Evolutionary conservation across 768 basidiomycete species (phyloP), one percentile per base, ranked within the genome.

Genomic region (Leccinum uliginosum): DNA sequence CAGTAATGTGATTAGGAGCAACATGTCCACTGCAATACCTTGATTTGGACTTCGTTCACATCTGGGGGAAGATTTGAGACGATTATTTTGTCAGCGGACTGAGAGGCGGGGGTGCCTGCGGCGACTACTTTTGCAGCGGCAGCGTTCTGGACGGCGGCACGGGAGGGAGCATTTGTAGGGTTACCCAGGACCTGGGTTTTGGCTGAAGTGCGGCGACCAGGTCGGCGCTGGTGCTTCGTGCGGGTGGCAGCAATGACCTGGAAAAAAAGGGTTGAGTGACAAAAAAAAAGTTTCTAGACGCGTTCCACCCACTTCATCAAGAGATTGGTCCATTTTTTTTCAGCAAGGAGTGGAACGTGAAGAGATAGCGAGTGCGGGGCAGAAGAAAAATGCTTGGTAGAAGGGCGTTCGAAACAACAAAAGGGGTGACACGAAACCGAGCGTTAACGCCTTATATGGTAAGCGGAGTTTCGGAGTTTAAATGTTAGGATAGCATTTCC

Each of bases 31-130:
- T 38, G 29, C 29, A 83, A 59, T 59, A 98, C 97, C 83, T 89
- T 91, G 74, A 99, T 85, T 74, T 97, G 93, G 17, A 79, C 75
- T 71, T 98, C 95, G 63, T 93, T 96, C 53, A 99, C 96, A 68
- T 99, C 96, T 7, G 72, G 68, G 30, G 96, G 96, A 46, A 99
- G 85, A 71, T 95, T 95, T 61, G 91, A 93, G 54, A 99, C 92
- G 65, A 98, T 92, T 63, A 98, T 95, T 78, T 98, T 98, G 71
- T 91, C 86, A 2, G 91, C 80, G 1, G 70, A 57, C 17, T 70
- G 71, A 34, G 71, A 54, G 6, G 77, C 68, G 48, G 80, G 73
- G 19, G 72, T 63, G 23, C 79, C 59, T 11, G 79, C 64, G 7
- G 73, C 67, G 32, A 77, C 76, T 34, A 78, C 67, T 59, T 78